Evolutionary conservation across 768 basidiomycete genomes (phyloP).

Genomic region (Termitomyces sp.): DNA sequence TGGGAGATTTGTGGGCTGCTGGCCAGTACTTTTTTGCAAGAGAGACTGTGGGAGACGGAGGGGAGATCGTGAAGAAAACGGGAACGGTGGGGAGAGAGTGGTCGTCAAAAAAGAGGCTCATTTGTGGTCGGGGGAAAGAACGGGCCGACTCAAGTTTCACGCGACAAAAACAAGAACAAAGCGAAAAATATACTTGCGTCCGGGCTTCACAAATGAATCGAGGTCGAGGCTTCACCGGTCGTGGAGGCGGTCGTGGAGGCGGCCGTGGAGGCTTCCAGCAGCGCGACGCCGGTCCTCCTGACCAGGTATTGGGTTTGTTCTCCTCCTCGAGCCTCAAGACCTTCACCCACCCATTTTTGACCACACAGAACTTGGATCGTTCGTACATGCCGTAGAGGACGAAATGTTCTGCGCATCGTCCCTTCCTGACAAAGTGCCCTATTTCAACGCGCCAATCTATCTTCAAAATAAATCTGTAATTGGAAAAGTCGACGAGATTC

Average conservation of each 20-base stretch:
- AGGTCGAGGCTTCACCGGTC: constrained; percentile 43
- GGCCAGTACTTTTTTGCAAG: constrained; percentile 32
- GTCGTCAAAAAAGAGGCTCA: constrained; percentile 29
- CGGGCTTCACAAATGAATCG: constrained; percentile 12
- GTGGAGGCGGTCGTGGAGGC: constrained; percentile 61
- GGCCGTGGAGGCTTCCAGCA: constrained; percentile 72
- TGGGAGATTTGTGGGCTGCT: constrained; percentile 11
- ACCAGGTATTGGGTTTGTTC: constrained; percentile 65
- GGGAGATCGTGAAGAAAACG: constrained; percentile 23
- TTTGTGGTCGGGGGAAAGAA: constrained; percentile 13
- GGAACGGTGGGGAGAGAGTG: constrained; percentile 19
- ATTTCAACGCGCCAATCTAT: constrained; percentile 99
- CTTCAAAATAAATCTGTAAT: constrained; percentile 94
- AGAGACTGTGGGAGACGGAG: constrained; percentile 22
- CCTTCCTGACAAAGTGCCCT: constrained; percentile 89
- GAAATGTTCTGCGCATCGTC: constrained; percentile 95
- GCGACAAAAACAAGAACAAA: constrained; percentile 17
- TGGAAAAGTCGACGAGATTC: constrained; percentile 97
- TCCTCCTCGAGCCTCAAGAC: background rate
- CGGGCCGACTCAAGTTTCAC: constrained; percentile 8
- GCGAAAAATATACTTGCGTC: constrained; percentile 11
- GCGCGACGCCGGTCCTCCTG: constrained; percentile 76
- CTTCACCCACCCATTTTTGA: constrained; percentile 10
- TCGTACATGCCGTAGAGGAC: constrained; percentile 94
- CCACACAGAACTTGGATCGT: constrained; percentile 79